phyloP scores from a whole-genome alignment of 805 yeast species.

The Saccharomyces jurei region DNA sequence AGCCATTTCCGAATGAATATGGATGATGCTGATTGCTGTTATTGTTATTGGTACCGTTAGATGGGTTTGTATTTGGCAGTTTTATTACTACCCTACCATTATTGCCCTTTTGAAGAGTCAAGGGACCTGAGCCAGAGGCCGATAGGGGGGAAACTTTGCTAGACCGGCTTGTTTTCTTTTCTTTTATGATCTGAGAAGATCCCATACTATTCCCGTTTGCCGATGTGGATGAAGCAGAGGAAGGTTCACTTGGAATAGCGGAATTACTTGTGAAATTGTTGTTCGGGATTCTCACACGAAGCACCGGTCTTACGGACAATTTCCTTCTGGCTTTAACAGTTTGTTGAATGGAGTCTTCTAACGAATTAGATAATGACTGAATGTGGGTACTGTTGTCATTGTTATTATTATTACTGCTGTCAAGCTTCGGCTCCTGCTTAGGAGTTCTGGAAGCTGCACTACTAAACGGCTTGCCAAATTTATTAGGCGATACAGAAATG shows the following conservation, averaged over 20 bases:
- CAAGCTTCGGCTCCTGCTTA: background rate
- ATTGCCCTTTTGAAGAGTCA: constrained; percentile 2
- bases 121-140: constrained; percentile 1
- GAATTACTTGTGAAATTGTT: constrained; percentile 27
- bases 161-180: background rate
- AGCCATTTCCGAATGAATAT: constrained; percentile 11
- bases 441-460: background rate
- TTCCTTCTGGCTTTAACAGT: constrained; percentile 1
- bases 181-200: background rate
- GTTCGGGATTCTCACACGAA: constrained; percentile 59
- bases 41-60: background rate
- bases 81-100: background rate
- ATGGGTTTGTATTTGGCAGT: constrained; percentile 1
- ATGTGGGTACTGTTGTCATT: background rate
- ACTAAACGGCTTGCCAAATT: background rate
- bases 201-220: constrained; percentile 20
- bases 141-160: background rate
- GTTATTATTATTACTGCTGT: background rate
- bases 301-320: constrained; percentile 42
- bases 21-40: constrained; percentile 4
- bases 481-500: background rate
- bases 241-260: constrained; percentile 27
- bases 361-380: background rate
- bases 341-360: background rate
- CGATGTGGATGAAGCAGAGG: constrained; percentile 40